These are phyloP conservation scores for Aspergillus bombycis DNA, from an alignment of 2,329 filamentous ascomycete species.

Conservation along the genomic window DNA sequence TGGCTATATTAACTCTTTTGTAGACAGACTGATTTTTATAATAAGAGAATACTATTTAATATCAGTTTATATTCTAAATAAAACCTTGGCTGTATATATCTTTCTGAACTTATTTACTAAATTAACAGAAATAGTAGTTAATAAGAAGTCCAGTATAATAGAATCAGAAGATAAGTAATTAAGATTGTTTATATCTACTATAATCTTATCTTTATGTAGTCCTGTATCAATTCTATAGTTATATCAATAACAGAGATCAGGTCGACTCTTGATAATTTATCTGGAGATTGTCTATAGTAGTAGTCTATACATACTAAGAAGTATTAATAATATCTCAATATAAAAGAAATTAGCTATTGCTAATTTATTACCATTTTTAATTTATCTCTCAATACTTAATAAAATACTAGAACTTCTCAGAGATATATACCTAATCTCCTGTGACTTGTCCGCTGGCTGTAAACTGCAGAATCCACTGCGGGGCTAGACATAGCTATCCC, in stretches of 20 bases:
- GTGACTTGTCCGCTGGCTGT: too few species aligned
- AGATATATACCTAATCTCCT: neutral
- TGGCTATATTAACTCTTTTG: neutral
- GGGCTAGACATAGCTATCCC: too few species aligned
- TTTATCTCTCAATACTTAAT: neutral
- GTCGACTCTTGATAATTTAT: neutral
- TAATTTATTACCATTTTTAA: neutral
- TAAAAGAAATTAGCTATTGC: neutral
- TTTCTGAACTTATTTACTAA: neutral
- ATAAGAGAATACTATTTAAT: neutral
- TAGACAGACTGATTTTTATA: neutral
- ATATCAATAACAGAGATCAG: neutral
- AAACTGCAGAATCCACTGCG: too few species aligned
- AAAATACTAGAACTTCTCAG: neutral
- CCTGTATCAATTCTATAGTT: neutral
- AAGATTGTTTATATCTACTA: neutral
- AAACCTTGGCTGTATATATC: neutral
- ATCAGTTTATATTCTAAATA: neutral
- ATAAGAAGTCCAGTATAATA: neutral
- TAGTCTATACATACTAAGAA: neutral
- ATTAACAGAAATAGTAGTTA: neutral
- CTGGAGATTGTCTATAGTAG: neutral
- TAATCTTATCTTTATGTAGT: neutral
- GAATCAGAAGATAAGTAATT: neutral
- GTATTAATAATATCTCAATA: neutral